Evolutionary conservation across 2,329 filamentous ascomycete genomes (phyloP), one percentile per base, ranked within the genome.

Genomic region (Septoria petroselini): DNA sequence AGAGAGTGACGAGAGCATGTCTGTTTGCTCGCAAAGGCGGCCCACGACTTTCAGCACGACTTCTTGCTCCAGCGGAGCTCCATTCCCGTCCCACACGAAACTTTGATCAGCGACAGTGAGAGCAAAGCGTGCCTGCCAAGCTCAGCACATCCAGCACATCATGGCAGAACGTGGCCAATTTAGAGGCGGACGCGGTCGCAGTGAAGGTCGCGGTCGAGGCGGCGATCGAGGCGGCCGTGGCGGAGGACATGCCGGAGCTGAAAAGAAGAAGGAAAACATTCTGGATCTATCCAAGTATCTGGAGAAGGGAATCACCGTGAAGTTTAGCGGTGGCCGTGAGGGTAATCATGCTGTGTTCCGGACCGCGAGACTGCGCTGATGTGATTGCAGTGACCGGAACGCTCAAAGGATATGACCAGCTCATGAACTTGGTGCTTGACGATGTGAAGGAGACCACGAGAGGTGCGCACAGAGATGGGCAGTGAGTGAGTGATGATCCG

Each of bases 221-320:
- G 64, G 58, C 6, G 53, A 55, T 41, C 49, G 63, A 4, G 64
- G 69, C n/a, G 64, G 64, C 43, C 63, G 70, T 14, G 63, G 69
- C 7, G 53, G 57, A 38, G 62, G 65, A 2, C 64, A 64, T 21
- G 61, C 65, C 35, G 53, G 57, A 48, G 50, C 50, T 46, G 63
- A 82, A 85, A 63, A 90, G 54, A 96, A 95, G 82, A 97, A 97
- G 78, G 93, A 98, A 73, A 97, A 96, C 70, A 98, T 98, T 64
- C 81, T 98, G 46, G 91, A 98, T 67, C 72, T 98, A 64, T 83
- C 79, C 68, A 95, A 95, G 75, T 98, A 97, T 72, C 90, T 95
- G 86, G 90, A 98, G 71, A 95, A 96, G 80, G 80, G 86, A 67
- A 89, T 98, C 61, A 86, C 81, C 7, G 91, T 98, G 68, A 97